Evolutionary conservation across 768 basidiomycete genomes (phyloP), one percentile per base, ranked within the genome.

Genomic region (Lactarius sp.): DNA sequence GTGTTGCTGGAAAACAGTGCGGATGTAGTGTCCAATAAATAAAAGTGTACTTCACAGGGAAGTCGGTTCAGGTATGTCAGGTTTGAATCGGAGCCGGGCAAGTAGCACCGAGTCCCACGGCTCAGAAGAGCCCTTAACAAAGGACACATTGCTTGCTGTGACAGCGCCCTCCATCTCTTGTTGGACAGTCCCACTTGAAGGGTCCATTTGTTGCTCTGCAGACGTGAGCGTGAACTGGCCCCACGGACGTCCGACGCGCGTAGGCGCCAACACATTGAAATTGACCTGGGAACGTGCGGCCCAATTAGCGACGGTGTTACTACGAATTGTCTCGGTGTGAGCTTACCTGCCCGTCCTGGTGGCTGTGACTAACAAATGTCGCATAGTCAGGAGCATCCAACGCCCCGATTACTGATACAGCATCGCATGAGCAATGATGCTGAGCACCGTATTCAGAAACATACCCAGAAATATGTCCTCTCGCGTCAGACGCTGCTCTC

Each of bases 361-460:
- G 87, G 62, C 77, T 77, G 62, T 90, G 86, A 68, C 87, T 87
- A 42, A 92, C 89, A 66, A 91, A 85, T 31, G 90, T 74, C 0
- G 84, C 90, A 73, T 89, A 88, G 60, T 88, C 86, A 0, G 83
- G 80, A 7, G 90, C 81, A 52, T 83, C 81, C 4, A 94, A 77
- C 0, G 86, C 80, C 4, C 91, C 91, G 37, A 92, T 83, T 27
- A 91, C 82, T 82, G 52, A 18, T 12, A 16, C 20, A 37, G 13
- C 6, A 37, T 16, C 53, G 36, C 18, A 34, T 57, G 46, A 52
- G 63, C 34, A 69, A 65, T 52, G 63, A 10, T 47, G 20, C 41
- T 10, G 39, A 65, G 22, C 39, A 27, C 27, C 41, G 34, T 53
- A 5, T 53, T 59, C 36, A 20, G 59, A 60, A 31, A 69, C 76